Percentiles rank a stretch among this genome's conserved stretches.
phyloP scores from a whole-genome alignment of 2,329 filamentous ascomycete species.

The Diaporthe australafricana region DNA sequence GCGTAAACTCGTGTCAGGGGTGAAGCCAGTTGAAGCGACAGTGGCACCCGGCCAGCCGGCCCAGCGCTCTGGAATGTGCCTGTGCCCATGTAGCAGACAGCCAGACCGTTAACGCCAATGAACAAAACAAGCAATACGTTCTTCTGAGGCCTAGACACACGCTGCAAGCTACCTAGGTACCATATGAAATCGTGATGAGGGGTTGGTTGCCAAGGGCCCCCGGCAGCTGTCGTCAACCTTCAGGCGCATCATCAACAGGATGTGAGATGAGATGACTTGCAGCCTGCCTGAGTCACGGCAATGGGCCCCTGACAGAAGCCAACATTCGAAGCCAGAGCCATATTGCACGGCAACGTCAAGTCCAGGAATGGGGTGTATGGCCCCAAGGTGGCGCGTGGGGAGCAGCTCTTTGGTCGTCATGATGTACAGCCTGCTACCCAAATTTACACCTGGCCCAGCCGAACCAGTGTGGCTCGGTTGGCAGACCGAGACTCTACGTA shows the following conservation, averaged over 20 bases:
- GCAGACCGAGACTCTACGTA: constrained; percentile 4
- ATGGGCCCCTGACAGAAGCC: background rate
- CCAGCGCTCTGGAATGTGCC: background rate
- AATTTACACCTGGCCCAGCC: constrained; percentile 15
- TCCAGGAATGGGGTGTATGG: background rate
- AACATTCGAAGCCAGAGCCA: background rate
- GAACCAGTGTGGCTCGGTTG: constrained; percentile 4
- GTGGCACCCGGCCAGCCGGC: constrained; percentile 4
- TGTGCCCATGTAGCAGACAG: background rate
- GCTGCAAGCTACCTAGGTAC: background rate
- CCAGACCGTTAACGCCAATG: background rate
- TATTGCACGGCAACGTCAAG: background rate
- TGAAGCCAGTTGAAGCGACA: background rate
- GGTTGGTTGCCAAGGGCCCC: background rate
- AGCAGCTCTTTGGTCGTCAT: background rate
- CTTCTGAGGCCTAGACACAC: background rate
- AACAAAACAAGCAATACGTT: background rate
- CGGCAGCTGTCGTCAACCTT: background rate
- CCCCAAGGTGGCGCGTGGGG: background rate
- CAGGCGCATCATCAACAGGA: background rate
- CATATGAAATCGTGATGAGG: background rate
- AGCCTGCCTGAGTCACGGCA: background rate
- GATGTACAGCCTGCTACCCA: background rate
- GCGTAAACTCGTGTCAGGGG: background rate
- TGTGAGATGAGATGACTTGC: background rate